Conservation (phyloP, 169 alveolate genomes). For the Cryptosporidium felis region DNA sequence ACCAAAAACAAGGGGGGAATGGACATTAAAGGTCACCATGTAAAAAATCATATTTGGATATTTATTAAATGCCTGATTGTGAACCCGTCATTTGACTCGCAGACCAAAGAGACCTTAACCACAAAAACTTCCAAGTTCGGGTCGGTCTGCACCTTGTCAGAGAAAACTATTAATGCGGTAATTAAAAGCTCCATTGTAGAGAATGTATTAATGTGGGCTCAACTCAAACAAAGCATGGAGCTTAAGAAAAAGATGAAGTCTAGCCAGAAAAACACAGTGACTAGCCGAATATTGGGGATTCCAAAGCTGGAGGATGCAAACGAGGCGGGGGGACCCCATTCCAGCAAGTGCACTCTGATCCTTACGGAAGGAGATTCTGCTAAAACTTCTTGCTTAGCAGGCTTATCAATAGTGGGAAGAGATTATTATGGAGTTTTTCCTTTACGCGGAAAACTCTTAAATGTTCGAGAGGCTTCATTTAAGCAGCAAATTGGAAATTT, state of each 20-base stretch:
- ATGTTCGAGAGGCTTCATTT: constrained; percentile 98
- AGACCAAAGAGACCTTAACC: constrained; percentile 96
- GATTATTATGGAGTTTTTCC: constrained; percentile 99
- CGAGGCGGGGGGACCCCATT: constrained; percentile 95
- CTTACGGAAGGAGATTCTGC: constrained; percentile 99
- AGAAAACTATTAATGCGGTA: constrained; percentile 88
- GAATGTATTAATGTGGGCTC: constrained; percentile 90
- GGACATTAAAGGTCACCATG: constrained; percentile 92
- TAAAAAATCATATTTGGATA: constrained; percentile 93
- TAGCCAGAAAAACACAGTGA: constrained; percentile 77
- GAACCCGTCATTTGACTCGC: constrained; percentile 99
- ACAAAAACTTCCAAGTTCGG: constrained; percentile 92
- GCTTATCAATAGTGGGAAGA: constrained; percentile 98
- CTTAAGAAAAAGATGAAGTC: constrained; percentile 86
- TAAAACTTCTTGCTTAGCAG: constrained; percentile 98
- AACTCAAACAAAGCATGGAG: constrained; percentile 93
- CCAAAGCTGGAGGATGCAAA: constrained; percentile 99
- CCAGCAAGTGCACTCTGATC: constrained; percentile 95
- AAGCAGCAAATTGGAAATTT: constrained; percentile 93
- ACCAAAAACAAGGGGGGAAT: constrained; percentile 94
- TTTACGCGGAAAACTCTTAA: constrained; percentile 97
- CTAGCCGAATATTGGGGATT: constrained; percentile 87
- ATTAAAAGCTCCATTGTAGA: constrained; percentile 89
- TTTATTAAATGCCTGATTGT: constrained; percentile 96
- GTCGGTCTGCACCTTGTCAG: constrained; percentile 86